Evolutionary conservation across 163 green algal species (phyloP).

Genomic region (Scenedesmus sp.): DNA sequence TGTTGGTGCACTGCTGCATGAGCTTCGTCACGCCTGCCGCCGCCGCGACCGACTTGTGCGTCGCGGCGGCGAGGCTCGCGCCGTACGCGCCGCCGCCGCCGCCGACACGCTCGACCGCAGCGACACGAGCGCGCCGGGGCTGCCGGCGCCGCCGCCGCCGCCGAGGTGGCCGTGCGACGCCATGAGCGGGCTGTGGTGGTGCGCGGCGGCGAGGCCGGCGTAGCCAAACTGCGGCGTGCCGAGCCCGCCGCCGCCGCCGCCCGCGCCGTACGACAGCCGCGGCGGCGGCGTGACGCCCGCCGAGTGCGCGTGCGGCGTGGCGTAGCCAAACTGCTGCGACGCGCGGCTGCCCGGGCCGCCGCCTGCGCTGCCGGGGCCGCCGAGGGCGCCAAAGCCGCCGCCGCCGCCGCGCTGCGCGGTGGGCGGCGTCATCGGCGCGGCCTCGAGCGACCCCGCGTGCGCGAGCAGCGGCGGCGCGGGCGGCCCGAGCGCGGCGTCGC

Average conservation of each 20-base stretch:
- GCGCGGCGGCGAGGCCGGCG: too few relatives aligned
- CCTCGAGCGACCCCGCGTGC: background rate
- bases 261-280: background rate
- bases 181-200: background rate
- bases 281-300: background rate
- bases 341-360: background rate
- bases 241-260: too few relatives aligned
- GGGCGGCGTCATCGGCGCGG: slow-evolving; percentile 9
- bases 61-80: slow-evolving; percentile 10
- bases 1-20: slow-evolving; percentile 81
- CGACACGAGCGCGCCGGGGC: slow-evolving; percentile 1
- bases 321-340: background rate
- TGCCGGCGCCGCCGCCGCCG: slow-evolving; percentile 22
- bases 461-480: background rate
- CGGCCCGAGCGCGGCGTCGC: background rate
- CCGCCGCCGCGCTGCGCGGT: background rate
- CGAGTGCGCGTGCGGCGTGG: background rate
- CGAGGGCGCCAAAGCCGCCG: too few relatives aligned
- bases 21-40: slow-evolving; percentile 68
- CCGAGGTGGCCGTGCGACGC: too few relatives aligned
- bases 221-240: too few relatives aligned
- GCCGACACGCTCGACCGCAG: slow-evolving; percentile 10
- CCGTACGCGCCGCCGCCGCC: slow-evolving; percentile 4
- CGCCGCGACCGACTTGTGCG: slow-evolving; percentile 41
- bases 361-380: slow-evolving; percentile 3